A percentile compares a stretch with the other conserved stretches of the same genome.
Conservation (phyloP, 2,329 filamentous ascomycete species). For the Coniosporium uncinatum region DNA sequence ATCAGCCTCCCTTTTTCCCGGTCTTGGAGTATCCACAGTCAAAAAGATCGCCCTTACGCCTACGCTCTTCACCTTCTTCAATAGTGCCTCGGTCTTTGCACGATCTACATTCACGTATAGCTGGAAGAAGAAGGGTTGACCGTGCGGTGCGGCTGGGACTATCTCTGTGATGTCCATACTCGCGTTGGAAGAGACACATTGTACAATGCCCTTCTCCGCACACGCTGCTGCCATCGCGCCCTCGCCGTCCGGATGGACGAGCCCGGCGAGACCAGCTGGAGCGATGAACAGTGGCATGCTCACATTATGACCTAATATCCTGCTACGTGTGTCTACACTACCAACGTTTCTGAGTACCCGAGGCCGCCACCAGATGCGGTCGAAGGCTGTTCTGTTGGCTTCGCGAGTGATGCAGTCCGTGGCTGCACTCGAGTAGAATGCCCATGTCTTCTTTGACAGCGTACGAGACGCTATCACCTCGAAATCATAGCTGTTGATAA, state of each 20-base stretch:
- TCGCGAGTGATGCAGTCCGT: conserved; percentile 42
- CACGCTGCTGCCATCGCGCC: conserved; percentile 23
- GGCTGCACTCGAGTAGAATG: conserved; percentile 42
- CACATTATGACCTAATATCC: conserved; percentile 22
- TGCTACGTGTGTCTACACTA: conserved; percentile 22
- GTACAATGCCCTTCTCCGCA: conserved; percentile 10
- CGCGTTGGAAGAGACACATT: background rate
- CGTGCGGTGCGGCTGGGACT: background rate
- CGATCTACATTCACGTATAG: conserved; percentile 56
- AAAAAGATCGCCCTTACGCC: conserved; percentile 50
- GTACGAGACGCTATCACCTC: conserved; percentile 29
- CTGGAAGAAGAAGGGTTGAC: conserved; percentile 45
- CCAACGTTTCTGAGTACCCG: conserved; percentile 35
- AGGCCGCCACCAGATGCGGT: conserved; percentile 40
- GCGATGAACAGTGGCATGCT: conserved; percentile 27
- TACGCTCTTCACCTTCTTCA: conserved; percentile 39
- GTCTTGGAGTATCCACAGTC: conserved; percentile 52
- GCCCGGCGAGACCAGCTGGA: conserved; percentile 26
- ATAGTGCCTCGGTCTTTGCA: conserved; percentile 40
- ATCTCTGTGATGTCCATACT: background rate
- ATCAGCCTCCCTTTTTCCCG: conserved; percentile 47
- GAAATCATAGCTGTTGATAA: conserved; percentile 41
- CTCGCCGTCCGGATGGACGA: conserved; percentile 29
- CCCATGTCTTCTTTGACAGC: conserved; percentile 31
- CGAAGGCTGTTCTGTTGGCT: conserved; percentile 33